Conservation (phyloP, 441 rosid species). For the Erodium trifolium region DNA sequence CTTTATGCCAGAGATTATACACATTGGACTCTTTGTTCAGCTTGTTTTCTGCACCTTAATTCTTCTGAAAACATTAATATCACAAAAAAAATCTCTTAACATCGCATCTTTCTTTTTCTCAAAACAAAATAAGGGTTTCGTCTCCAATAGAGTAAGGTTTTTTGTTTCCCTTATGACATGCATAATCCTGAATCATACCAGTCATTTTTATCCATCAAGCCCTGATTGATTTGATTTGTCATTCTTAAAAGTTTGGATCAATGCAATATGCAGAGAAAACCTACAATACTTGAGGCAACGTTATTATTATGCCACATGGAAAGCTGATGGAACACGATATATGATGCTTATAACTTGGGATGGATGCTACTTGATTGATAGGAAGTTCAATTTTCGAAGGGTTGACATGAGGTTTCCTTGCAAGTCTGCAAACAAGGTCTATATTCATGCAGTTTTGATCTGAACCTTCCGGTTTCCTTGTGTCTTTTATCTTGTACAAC, state of each 20-base stretch:
- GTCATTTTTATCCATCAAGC: slow-evolving; percentile 3
- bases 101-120: neutral
- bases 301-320: slow-evolving; percentile 98
- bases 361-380: slow-evolving; percentile 86
- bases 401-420: slow-evolving; percentile 98
- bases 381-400: slow-evolving; percentile 82
- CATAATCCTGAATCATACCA: slow-evolving; percentile 4
- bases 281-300: slow-evolving; percentile 90
- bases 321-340: slow-evolving; percentile 98
- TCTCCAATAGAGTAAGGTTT: neutral
- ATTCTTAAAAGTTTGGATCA: slow-evolving; percentile 10
- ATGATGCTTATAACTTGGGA: slow-evolving; percentile 90
- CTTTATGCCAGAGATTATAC: neutral
- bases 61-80: slow-evolving; percentile 5
- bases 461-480: slow-evolving; percentile 8
- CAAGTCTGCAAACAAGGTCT: slow-evolving; percentile 58
- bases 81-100: neutral
- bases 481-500: slow-evolving; percentile 13
- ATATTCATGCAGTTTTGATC: slow-evolving; percentile 24
- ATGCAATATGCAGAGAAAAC: slow-evolving; percentile 58
- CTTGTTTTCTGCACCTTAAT: neutral
- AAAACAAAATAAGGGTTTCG: neutral
- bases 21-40: neutral
- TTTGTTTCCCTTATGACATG: neutral
- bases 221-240: neutral